Percentiles rank a stretch among this genome's conserved stretches.
These are phyloP conservation scores for Artomyces pyxidatus DNA, from an alignment of 768 basidiomycete genomes.

Conservation along the genomic window DNA sequence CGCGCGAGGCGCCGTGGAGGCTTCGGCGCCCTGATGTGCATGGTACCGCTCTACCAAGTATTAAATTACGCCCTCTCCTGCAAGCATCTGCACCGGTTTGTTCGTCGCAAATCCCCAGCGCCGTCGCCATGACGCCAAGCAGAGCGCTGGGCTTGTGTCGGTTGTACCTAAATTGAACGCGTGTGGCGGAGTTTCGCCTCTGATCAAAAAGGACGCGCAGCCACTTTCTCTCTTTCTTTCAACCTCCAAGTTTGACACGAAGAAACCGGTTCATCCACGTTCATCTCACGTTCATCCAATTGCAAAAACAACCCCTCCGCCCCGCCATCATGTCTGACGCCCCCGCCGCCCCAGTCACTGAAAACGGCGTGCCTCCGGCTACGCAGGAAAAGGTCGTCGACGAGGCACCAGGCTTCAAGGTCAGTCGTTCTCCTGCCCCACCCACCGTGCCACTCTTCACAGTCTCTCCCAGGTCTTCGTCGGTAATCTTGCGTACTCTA, in stretches of 20 bases:
- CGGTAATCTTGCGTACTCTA: constrained; percentile 92
- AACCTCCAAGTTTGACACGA: constrained; percentile 79
- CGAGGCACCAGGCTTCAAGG: constrained; percentile 78
- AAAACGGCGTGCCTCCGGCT: constrained; percentile 80
- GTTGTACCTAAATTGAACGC: too few species aligned
- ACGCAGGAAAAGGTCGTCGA: constrained; percentile 58
- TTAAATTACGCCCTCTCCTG: too few species aligned
- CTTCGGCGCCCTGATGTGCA: too few species aligned
- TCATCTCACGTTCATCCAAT: constrained; percentile 42
- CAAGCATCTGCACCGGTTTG: too few species aligned
- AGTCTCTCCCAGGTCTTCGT: constrained; percentile 65
- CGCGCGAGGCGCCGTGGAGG: too few species aligned
- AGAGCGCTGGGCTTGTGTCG: too few species aligned
- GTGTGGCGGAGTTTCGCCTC: constrained; percentile 1
- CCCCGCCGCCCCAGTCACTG: constrained; percentile 76
- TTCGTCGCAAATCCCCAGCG: background rate
- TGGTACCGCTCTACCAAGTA: too few species aligned
- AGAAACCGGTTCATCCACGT: constrained; percentile 75
- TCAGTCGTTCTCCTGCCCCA: constrained; percentile 26
- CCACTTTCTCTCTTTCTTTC: constrained; percentile 39
- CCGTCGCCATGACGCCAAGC: background rate
- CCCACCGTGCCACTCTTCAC: constrained; percentile 6
- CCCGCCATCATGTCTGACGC: constrained; percentile 79
- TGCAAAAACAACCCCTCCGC: constrained; percentile 46
- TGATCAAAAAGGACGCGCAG: constrained; percentile 14